Base-by-base conservation (phyloP, 2,329 filamentous ascomycete species). In the Akanthomyces lecanii region DNA sequence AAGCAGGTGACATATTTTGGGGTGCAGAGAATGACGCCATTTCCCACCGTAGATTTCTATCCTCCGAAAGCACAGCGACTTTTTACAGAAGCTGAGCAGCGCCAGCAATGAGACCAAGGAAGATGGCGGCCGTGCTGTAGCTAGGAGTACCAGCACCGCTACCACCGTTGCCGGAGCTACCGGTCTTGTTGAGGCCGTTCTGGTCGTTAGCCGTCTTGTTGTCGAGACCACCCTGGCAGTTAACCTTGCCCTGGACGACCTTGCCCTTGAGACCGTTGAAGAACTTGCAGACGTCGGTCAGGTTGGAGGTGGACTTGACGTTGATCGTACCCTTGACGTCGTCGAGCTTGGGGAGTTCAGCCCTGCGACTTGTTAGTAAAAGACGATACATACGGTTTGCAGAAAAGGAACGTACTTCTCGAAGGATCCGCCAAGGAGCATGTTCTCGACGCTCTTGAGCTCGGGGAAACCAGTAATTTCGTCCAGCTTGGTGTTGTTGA, bases 371-470 rank as follows among this genome's bases (percentile, higher is more conserved):
- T 86, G 65, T 92, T 96, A 40, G n/a, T 18, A 14, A 7, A n/a
- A 5, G 30, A 1, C 18, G 7, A 14, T n/a, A 30, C 1, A 33
- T n/a, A 18, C 1, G 30, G 2, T 12, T 14, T 40, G 38, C 3
- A 16, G 11, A 11, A 38, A 21, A 25, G 4, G 4, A 21, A 85
- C 91, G 82, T 83, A 96, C 92, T 85, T 81, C 66, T 86, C 83
- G 77, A 97, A 96, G 80, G 87, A 89, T 71, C 95, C 95, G 70
- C 88, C 87, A 75, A 92, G 89, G 72, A 98, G 82, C 71, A 91
- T 92, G 79, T 93, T 94, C 67, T 82, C 84, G 64, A 97, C 85
- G 62, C 80, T 84, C 72, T 84, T 73, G 33, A 99, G 84, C 67
- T 81, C 74, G 65, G 84, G 82, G 78, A 98, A 90, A 40, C 85